A percentile compares a stretch with the other conserved stretches of the same genome.
phyloP scores from a whole-genome alignment of 2,329 filamentous ascomycete species.

The Taxawa tesnikishii region DNA sequence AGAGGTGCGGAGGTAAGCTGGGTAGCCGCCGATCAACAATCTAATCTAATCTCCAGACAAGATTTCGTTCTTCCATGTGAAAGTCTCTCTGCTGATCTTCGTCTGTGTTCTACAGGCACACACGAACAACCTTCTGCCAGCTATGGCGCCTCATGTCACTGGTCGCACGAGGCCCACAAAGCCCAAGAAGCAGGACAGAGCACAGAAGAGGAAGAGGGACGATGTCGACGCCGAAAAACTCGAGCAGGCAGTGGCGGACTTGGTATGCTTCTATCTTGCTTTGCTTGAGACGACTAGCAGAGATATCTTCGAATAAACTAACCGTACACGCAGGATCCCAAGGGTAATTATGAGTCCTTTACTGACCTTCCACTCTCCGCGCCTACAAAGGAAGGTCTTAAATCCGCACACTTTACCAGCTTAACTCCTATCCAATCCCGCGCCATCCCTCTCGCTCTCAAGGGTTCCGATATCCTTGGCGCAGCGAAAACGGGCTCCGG shows the following conservation, averaged over 20 bases:
- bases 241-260: constrained; percentile 28
- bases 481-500: constrained; percentile 93
- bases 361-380: constrained; percentile 75
- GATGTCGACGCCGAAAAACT: constrained; percentile 36
- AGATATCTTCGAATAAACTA: too few relatives aligned
- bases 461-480: constrained; percentile 78
- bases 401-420: constrained; percentile 76
- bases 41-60: too few relatives aligned
- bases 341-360: constrained; percentile 55
- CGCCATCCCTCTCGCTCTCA: constrained; percentile 77
- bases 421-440: constrained; percentile 85
- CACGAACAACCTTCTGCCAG: neutral
- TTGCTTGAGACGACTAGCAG: too few relatives aligned
- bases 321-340: constrained; percentile 47
- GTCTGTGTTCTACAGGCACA: neutral
- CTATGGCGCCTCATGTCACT: constrained; percentile 9
- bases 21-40: too few relatives aligned
- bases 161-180: constrained; percentile 36
- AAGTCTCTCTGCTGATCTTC: neutral
- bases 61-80: constrained; percentile 1
- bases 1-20: neutral
- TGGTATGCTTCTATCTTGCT: constrained; percentile 21
- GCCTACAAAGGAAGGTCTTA: constrained; percentile 65
- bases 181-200: constrained; percentile 42
- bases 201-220: constrained; percentile 43